phyloP scores from a whole-genome alignment of 2,329 filamentous ascomycete species.

The Microsporum canis region DNA sequence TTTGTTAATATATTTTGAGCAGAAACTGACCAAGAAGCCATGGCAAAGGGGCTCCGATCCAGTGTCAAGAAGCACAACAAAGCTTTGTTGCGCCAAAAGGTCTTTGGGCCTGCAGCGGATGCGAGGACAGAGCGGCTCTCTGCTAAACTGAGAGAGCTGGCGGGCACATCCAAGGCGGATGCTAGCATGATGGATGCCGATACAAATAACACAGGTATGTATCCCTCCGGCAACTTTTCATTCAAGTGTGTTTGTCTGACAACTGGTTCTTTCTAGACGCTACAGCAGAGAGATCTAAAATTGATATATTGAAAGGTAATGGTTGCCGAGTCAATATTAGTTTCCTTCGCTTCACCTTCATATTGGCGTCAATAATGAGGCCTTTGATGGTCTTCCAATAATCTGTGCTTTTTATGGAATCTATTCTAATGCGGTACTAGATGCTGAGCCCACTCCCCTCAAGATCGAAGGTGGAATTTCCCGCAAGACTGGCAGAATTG shows the following conservation, averaged over 20 bases:
- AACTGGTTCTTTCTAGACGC: not conserved
- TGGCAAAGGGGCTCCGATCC: conserved; percentile 80
- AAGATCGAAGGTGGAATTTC: not conserved
- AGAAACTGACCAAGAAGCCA: conserved; percentile 30
- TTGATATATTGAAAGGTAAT: not conserved
- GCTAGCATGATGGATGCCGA: conserved; percentile 34
- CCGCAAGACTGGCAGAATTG: conserved; percentile 22
- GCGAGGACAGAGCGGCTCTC: conserved; percentile 74
- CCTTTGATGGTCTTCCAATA: not conserved
- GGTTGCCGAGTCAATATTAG: not conserved
- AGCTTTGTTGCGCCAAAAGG: conserved; percentile 61
- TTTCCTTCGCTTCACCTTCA: not conserved
- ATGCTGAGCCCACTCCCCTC: not conserved
- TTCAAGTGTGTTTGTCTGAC: not conserved
- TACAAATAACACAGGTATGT: conserved; percentile 19
- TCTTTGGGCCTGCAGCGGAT: conserved; percentile 73
- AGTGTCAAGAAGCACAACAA: conserved; percentile 76
- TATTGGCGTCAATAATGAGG: not conserved
- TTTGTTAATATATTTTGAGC: not conserved
- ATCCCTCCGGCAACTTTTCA: too few species aligned
- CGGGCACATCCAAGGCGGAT: conserved; percentile 50
- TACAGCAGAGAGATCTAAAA: conserved; percentile 4
- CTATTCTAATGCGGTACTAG: not conserved
- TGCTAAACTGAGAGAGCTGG: conserved; percentile 72
- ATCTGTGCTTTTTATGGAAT: not conserved